Percentiles rank a stretch among this genome's conserved stretches.
Conservation (phyloP, 441 rosid genomes). For the Kokia cookei region DNA sequence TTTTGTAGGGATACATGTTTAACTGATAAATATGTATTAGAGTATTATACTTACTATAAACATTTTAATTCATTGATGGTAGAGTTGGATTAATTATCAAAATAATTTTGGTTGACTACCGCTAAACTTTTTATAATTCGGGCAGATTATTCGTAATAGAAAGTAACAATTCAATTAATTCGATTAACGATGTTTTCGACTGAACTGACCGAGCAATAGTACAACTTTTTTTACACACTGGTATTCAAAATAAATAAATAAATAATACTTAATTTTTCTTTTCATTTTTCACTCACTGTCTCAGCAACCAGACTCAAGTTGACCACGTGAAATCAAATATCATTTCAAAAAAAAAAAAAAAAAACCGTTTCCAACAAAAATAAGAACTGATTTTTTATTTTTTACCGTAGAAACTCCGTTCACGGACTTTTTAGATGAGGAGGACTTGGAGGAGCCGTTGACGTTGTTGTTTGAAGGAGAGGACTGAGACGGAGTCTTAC, state of each 20-base stretch:
- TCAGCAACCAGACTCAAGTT: slow-evolving; percentile 4
- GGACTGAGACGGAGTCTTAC: slow-evolving; percentile 24
- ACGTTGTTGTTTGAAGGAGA: slow-evolving; percentile 12
- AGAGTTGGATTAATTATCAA: neutral
- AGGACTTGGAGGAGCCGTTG: slow-evolving; percentile 40
- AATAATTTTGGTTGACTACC: neutral
- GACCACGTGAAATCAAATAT: neutral
- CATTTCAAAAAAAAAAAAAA: neutral
- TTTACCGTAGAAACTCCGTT: slow-evolving; percentile 63
- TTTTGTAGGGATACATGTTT: neutral
- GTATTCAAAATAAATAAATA: neutral
- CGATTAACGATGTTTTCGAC: neutral
- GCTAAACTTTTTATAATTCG: neutral
- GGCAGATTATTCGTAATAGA: neutral
- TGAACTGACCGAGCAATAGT: neutral
- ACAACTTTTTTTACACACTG: neutral
- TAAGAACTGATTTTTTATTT: neutral
- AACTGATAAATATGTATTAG: neutral
- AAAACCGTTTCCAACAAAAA: neutral
- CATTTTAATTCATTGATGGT: neutral
- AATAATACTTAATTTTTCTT: neutral
- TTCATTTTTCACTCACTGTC: slow-evolving; percentile 7
- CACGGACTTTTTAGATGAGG: slow-evolving; percentile 23
- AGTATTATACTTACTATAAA: neutral
- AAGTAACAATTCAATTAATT: neutral